Evolutionary conservation across 495 filamentous ascomycete genomes (phyloP).

Genomic region (Letharia lupina): DNA sequence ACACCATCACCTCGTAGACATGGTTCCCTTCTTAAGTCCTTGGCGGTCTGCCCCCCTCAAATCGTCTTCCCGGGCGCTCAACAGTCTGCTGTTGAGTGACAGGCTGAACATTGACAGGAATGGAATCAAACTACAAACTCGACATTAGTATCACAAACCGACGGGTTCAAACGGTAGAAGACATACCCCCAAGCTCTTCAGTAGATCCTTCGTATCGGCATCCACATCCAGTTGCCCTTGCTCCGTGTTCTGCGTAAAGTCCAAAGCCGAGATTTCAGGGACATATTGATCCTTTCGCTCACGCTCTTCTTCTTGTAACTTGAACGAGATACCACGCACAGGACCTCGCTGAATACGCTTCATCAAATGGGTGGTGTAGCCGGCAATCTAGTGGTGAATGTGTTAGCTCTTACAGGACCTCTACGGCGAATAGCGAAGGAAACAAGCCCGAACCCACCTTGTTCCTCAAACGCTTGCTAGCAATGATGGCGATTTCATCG

Average conservation of each 20-base stretch:
- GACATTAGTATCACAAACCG: background rate
- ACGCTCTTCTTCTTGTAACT: constrained; percentile 99
- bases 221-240: constrained; percentile 90
- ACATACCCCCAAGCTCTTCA: constrained; percentile 95
- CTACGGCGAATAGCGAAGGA: background rate
- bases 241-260: constrained; percentile 88
- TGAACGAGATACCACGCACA: constrained; percentile 99
- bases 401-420: background rate
- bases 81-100: constrained; percentile 79
- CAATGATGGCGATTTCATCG: constrained; percentile 99
- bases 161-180: constrained; percentile 26
- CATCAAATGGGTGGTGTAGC: constrained; percentile 96
- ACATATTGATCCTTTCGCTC: constrained; percentile 99
- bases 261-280: constrained; percentile 94
- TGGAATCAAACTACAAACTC: constrained; percentile 74
- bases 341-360: constrained; percentile 99
- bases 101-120: constrained; percentile 87
- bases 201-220: constrained; percentile 91
- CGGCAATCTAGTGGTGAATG: constrained; percentile 64
- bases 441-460: constrained; percentile 52
- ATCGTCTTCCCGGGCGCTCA: constrained; percentile 63
- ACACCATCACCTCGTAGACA: background rate
- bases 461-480: constrained; percentile 95
- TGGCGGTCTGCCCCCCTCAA: constrained; percentile 42
- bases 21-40: constrained; percentile 30